These are phyloP conservation scores for Pyrenopolyporus hunteri DNA, from an alignment of 495 filamentous ascomycete species.

Conservation along the genomic window DNA sequence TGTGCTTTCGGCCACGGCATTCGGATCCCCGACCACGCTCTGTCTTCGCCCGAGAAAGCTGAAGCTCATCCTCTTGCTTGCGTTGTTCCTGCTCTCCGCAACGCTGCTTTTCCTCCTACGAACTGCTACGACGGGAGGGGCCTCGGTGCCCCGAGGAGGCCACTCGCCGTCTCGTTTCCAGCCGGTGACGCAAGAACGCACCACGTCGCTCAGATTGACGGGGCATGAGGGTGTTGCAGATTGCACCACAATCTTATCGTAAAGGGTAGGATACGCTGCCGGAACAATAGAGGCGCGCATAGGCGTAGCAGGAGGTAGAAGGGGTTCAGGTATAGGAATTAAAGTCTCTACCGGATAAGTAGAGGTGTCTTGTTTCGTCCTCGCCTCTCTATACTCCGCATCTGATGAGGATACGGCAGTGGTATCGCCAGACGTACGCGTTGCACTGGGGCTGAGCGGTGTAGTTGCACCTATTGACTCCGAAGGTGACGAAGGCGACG, in stretches of 20 bases:
- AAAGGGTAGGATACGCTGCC: conserved; percentile 78
- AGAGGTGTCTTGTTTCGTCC: conserved; percentile 27
- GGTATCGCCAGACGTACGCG: conserved; percentile 39
- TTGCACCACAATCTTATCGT: conserved; percentile 83
- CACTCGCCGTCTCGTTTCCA: conserved; percentile 96
- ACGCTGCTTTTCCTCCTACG: conserved; percentile 44
- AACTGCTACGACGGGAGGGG: conserved; percentile 47
- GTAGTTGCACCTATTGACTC: conserved; percentile 26
- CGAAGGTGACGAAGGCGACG: conserved; percentile 32
- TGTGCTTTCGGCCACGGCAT: conserved; percentile 13
- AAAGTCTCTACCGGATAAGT: conserved; percentile 54
- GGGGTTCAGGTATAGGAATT: conserved; percentile 66
- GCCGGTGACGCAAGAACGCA: conserved; percentile 81
- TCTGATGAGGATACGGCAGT: conserved; percentile 37
- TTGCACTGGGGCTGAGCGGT: conserved; percentile 37
- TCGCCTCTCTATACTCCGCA: conserved; percentile 30
- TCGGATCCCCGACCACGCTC: conserved; percentile 30
- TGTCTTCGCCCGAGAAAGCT: conserved; percentile 38
- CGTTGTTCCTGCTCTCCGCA: conserved; percentile 33
- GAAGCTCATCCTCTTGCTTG: conserved; percentile 45
- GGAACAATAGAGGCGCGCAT: conserved; percentile 77
- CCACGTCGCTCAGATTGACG: conserved; percentile 82
- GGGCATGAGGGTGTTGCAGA: conserved; percentile 80
- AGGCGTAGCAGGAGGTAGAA: conserved; percentile 70
- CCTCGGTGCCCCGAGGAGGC: conserved; percentile 69